A percentile compares a stretch with the other conserved stretches of the same genome.
phyloP scores from a whole-genome alignment of 306 rosid species.

The Medicago ruthenica region DNA sequence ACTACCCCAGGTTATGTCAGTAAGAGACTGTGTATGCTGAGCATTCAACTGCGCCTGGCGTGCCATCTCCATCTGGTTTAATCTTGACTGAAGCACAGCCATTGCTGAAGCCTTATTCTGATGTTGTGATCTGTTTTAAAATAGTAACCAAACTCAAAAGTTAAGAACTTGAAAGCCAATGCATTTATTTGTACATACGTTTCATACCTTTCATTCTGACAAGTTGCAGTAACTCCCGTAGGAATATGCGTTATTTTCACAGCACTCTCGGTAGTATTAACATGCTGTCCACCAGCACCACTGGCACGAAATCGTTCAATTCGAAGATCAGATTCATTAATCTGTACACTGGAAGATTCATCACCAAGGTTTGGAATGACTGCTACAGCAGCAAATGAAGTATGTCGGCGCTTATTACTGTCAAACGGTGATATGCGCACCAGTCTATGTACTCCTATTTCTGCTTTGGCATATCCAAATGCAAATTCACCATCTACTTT shows the following conservation, averaged over 20 bases:
- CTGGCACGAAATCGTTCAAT: constrained; percentile 91
- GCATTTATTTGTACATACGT: neutral
- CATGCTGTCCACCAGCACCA: constrained; percentile 98
- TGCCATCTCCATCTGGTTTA: constrained; percentile 90
- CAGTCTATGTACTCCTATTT: constrained; percentile 95
- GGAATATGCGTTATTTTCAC: constrained; percentile 91
- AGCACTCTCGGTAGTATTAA: constrained; percentile 92
- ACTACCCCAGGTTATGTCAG: constrained; percentile 96
- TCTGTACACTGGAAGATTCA: constrained; percentile 72
- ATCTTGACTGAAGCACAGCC: constrained; percentile 91
- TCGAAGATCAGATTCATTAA: constrained; percentile 92
- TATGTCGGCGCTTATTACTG: constrained; percentile 87
- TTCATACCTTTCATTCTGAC: constrained; percentile 91
- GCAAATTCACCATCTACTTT: constrained; percentile 95
- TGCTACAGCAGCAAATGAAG: constrained; percentile 98
- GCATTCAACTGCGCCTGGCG: constrained; percentile 91
- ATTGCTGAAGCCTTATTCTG: constrained; percentile 90
- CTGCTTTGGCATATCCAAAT: constrained; percentile 98
- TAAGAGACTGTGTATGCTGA: constrained; percentile 83
- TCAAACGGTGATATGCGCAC: constrained; percentile 98
- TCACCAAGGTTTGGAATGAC: constrained; percentile 89
- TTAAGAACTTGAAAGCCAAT: constrained; percentile 23
- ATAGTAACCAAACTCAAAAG: constrained; percentile 32
- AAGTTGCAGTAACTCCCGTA: constrained; percentile 87
- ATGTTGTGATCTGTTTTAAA: constrained; percentile 81